Percentiles rank a stretch among this genome's conserved stretches.
Conservation (phyloP, 805 yeast genomes). For the Pichia exigua region DNA sequence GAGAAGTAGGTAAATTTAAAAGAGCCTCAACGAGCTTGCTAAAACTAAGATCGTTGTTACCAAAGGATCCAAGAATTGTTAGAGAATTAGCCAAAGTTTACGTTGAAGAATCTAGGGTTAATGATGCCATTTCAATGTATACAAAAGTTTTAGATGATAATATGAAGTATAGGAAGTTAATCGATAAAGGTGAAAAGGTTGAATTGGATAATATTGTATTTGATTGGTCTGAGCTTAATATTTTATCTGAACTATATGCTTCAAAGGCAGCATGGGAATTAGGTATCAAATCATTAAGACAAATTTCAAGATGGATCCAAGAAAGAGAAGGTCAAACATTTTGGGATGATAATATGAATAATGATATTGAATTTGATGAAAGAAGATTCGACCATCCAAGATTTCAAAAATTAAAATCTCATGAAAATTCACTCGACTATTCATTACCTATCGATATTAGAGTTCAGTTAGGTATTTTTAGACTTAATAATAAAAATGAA, state of each 20-base stretch:
- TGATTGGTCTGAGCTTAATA: constrained; percentile 85
- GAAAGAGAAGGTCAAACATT: constrained; percentile 52
- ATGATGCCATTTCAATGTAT: constrained; percentile 71
- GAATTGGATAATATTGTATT: constrained; percentile 42
- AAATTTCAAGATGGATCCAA: constrained; percentile 78
- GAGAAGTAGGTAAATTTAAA: constrained; percentile 56
- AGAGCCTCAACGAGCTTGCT: constrained; percentile 72
- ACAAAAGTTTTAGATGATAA: constrained; percentile 56
- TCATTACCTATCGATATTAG: constrained; percentile 81
- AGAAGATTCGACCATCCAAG: constrained; percentile 46
- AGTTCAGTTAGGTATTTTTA: constrained; percentile 65
- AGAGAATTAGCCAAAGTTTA: constrained; percentile 51
- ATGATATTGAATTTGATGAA: constrained; percentile 80
- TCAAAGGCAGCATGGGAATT: constrained; percentile 54
- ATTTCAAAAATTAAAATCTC: constrained; percentile 33
- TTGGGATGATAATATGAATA: constrained; percentile 52
- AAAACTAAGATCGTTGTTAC: constrained; percentile 46
- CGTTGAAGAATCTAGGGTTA: constrained; percentile 49
- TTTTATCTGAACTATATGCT: constrained; percentile 71
- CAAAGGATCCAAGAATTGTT: constrained; percentile 51
- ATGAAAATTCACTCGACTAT: constrained; percentile 35
- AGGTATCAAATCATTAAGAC: constrained; percentile 59
- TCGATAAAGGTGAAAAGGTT: constrained; percentile 17
- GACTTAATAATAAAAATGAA: constrained; percentile 55
- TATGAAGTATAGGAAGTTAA: constrained; percentile 31